Evolutionary conservation across 495 filamentous ascomycete species (phyloP).

Genomic region (Neurospora cerealis): DNA sequence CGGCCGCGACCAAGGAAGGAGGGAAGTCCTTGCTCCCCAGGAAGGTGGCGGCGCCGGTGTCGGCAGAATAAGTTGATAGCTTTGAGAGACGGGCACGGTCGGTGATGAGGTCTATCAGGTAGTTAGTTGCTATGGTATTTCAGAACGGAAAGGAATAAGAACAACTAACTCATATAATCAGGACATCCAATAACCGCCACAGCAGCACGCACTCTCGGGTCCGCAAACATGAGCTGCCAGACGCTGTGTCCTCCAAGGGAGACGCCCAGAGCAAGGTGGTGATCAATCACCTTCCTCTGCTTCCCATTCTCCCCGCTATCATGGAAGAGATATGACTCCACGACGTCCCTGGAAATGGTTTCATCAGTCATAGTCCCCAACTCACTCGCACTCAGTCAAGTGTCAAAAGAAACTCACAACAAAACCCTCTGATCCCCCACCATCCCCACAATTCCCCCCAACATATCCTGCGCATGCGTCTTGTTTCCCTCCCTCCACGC

Average conservation of each 20-base stretch:
- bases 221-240: constrained; percentile 72
- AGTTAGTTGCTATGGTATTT: background rate
- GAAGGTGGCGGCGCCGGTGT: constrained; percentile 48
- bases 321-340: constrained; percentile 67
- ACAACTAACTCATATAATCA: constrained; percentile 56
- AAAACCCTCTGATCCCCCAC: constrained; percentile 55
- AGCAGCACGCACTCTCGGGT: constrained; percentile 64
- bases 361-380: background rate
- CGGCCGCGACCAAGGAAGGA: constrained; percentile 47
- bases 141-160: background rate
- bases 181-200: constrained; percentile 82
- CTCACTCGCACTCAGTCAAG: background rate
- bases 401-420: constrained; percentile 12
- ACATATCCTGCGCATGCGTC: constrained; percentile 84
- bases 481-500: constrained; percentile 73
- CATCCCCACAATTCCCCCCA: constrained; percentile 51
- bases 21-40: constrained; percentile 72
- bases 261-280: constrained; percentile 69
- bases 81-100: constrained; percentile 71
- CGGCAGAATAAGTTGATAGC: constrained; percentile 45
- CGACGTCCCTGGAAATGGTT: constrained; percentile 47
- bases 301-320: constrained; percentile 23
- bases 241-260: constrained; percentile 83
- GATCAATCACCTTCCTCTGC: constrained; percentile 40
- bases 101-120: constrained; percentile 46